Evolutionary conservation across 1,284 basidiomycete genomes (phyloP), one percentile per base, ranked within the genome.

Genomic region (Sporisorium exsertum): DNA sequence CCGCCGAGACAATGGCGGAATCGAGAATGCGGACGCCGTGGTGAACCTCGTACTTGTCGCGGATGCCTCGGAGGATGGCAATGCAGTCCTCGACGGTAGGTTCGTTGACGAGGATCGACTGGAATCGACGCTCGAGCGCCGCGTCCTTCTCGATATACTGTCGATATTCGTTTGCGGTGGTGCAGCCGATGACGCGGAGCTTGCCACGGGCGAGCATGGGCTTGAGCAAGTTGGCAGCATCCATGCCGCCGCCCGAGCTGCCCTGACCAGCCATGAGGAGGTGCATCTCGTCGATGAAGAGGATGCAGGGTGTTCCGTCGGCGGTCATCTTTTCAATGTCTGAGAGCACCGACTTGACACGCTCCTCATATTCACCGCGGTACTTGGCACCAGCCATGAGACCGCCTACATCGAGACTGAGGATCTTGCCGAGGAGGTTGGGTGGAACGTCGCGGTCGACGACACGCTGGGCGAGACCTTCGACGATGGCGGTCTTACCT

Each of bases 341-440:
- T 86, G 86, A 83, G 56, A 98, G 88, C 66, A 98, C 94, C 15
- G 92, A 88, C 87, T 97, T 98, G 87, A 98, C 91, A 53, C 96
- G 92, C 86, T 99, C 96, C 87, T 99, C 96, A 87, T 95, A 99
- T 87, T 98, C 94, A 68, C 95, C 95, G 86, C 94, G 94, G 88
- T 94, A 96, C 86, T 94, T 95, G 37, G 94, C 95, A 58, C 96
- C 94, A 7, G 95, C 94, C 92, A 95, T 96, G 67, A 97, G 89
- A 0, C 95, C 93, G 76, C 94, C 96, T 91, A 97, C 93, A 85
- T 97, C 95, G 26, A 95, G 88, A 9, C 58, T 78, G 65, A 91
- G 93, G n/a, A 97, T 88, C 33, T 93, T 90, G 40, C 91, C 91
- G 59, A 97, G 89, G 29, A 97, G 89, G 66, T 89, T 90, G n/a